These are phyloP conservation scores for Beta vulgaris DNA, from an alignment of 148 eudicot species.

Conservation along the genomic window DNA sequence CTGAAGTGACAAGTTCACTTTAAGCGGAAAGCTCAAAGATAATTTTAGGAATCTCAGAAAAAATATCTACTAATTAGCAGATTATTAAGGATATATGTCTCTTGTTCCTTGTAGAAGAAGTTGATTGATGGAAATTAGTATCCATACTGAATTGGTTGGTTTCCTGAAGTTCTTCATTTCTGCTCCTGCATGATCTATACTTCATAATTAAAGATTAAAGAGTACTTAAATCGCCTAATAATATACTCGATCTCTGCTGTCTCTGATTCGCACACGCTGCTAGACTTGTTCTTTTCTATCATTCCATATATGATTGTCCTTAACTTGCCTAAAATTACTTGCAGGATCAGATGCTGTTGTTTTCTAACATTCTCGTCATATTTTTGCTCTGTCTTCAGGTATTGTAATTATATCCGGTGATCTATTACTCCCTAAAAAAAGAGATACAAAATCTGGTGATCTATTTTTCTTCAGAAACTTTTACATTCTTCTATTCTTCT, in stretches of 20 bases:
- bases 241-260: neutral
- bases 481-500: neutral
- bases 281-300: neutral
- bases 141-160: neutral
- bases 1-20: slow-evolving; percentile 23
- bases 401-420: too few relatives aligned
- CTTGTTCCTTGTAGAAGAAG: neutral
- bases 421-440: too few relatives aligned
- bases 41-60: slow-evolving; percentile 1
- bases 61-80: slow-evolving; percentile 24
- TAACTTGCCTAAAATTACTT: neutral
- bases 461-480: neutral
- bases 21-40: slow-evolving; percentile 14
- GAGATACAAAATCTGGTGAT: too few relatives aligned
- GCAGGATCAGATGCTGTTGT: too few relatives aligned
- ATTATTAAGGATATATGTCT: slow-evolving; percentile 25
- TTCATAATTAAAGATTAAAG: too few relatives aligned
- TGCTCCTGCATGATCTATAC: neutral
- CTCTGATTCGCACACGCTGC: neutral
- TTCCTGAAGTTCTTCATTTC: neutral
- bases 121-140: slow-evolving; percentile 21
- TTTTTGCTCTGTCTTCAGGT: too few relatives aligned
- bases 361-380: too few relatives aligned
- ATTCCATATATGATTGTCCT: neutral
- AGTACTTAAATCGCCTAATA: neutral